Percentiles rank a stretch among this genome's conserved stretches.
phyloP scores from a whole-genome alignment of 2,329 filamentous ascomycete species.

The Arachnopeziza araneosa region DNA sequence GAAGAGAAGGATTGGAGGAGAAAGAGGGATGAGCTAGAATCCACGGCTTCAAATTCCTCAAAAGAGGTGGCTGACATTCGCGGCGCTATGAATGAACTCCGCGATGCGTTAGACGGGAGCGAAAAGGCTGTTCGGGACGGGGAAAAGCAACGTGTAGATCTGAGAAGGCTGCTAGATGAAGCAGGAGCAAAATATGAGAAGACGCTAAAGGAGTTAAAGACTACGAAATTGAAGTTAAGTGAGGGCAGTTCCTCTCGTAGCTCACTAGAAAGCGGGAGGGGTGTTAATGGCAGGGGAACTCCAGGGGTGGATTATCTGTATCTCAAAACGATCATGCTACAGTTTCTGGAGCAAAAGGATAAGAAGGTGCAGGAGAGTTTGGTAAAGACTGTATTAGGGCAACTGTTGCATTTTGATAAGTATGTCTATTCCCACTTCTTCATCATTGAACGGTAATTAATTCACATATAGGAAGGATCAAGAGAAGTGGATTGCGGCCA shows the following conservation, averaged over 20 bases:
- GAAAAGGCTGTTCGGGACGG: constrained; percentile 79
- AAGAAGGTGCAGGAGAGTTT: constrained; percentile 69
- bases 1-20: constrained; percentile 69
- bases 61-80: constrained; percentile 73
- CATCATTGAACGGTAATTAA: constrained; percentile 10
- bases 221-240: constrained; percentile 40
- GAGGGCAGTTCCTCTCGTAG: constrained; percentile 25
- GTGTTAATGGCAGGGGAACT: constrained; percentile 14
- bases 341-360: constrained; percentile 78
- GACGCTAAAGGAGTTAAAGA: constrained; percentile 61
- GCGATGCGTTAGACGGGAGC: constrained; percentile 76
- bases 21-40: constrained; percentile 71
- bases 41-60: constrained; percentile 56
- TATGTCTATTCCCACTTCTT: constrained; percentile 35
- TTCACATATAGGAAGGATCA: constrained; percentile 57
- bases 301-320: constrained; percentile 44
- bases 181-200: constrained; percentile 72
- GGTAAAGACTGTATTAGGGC: constrained; percentile 65
- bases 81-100: constrained; percentile 69
- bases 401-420: constrained; percentile 73
- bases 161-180: constrained; percentile 73
- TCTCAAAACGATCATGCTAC: constrained; percentile 73
- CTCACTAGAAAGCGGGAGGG: constrained; percentile 31
- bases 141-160: constrained; percentile 66
- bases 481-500: constrained; percentile 78